These are phyloP conservation scores for Domatiomyces catenatus DNA, from an alignment of 2,329 filamentous ascomycete genomes.

Conservation along the genomic window DNA sequence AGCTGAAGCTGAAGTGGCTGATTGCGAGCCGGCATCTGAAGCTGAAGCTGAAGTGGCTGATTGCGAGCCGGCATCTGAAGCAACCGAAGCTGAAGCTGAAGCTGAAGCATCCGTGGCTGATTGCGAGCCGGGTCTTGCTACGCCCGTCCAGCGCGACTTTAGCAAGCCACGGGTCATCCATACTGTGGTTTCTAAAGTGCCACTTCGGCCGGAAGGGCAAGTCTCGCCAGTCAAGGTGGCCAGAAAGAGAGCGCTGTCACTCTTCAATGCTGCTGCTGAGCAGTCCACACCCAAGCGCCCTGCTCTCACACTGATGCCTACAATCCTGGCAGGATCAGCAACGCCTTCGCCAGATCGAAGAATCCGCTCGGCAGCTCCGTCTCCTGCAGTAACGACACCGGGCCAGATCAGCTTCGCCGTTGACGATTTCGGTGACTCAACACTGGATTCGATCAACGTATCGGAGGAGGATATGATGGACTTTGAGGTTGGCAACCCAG, in stretches of 20 bases:
- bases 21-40: neutral
- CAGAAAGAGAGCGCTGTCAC: slow-evolving; percentile 37
- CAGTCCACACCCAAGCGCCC: neutral
- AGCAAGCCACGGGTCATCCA: slow-evolving; percentile 44
- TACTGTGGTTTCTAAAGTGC: slow-evolving; percentile 58
- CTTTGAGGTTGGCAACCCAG: neutral
- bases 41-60: no score
- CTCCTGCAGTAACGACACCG: slow-evolving; percentile 13
- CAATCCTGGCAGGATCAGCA: neutral
- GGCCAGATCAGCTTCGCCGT: slow-evolving; percentile 13
- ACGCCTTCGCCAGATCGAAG: slow-evolving; percentile 9
- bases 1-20: neutral
- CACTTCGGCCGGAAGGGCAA: slow-evolving; percentile 50
- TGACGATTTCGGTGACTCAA: slow-evolving; percentile 15
- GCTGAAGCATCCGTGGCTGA: neutral
- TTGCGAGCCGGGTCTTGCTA: slow-evolving; percentile 18
- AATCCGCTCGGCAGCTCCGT: slow-evolving; percentile 12
- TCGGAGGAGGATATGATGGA: slow-evolving; percentile 10
- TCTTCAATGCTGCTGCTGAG: slow-evolving; percentile 11
- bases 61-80: neutral
- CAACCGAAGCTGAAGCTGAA: neutral
- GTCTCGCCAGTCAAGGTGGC: slow-evolving; percentile 32
- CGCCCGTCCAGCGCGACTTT: slow-evolving; percentile 36
- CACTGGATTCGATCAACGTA: slow-evolving; percentile 14
- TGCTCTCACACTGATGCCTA: neutral